Evolutionary conservation across 192 early-diverging fungal genomes (phyloP).

Genomic region (Coemansia umbellata): DNA sequence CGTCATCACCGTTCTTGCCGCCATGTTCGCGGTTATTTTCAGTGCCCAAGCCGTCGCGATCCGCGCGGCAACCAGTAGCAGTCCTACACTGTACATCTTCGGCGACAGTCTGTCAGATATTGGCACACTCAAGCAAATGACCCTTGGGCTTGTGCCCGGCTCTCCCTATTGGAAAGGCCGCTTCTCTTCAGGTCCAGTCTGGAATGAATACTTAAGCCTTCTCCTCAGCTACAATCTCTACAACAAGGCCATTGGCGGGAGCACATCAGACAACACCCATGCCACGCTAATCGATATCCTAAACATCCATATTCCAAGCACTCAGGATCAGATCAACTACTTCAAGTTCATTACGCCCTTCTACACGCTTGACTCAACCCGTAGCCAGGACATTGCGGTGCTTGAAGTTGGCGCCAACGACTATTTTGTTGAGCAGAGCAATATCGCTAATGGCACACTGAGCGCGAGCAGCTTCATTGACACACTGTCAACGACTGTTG

Average conservation of each 20-base stretch:
- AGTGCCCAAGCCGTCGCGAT: constrained; percentile 7
- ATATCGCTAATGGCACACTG: background rate
- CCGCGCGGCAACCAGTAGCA: background rate
- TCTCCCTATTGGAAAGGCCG: constrained; percentile 35
- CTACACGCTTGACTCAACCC: constrained; percentile 4
- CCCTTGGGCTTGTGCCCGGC: constrained; percentile 17
- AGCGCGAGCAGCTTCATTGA: constrained; percentile 8
- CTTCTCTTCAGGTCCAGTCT: constrained; percentile 29
- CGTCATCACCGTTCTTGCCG: constrained; percentile 2
- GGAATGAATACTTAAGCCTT: constrained; percentile 33
- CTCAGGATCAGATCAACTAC: constrained; percentile 36
- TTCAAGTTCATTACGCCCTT: constrained; percentile 24
- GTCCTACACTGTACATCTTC: constrained; percentile 18
- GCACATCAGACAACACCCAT: constrained; percentile 18
- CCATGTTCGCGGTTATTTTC: background rate
- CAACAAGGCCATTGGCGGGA: constrained; percentile 36
- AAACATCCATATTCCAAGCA: constrained; percentile 17
- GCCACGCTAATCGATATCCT: constrained; percentile 15
- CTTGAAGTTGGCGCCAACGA: constrained; percentile 34
- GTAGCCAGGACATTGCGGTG: constrained; percentile 17
- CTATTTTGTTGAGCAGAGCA: constrained; percentile 15
- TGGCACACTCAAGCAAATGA: constrained; percentile 28
- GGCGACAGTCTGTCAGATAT: constrained; percentile 38
- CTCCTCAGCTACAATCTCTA: constrained; percentile 17
- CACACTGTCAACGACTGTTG: constrained; percentile 10